phyloP scores from a whole-genome alignment of 1,284 basidiomycete genomes.

The Malassezia caprae region DNA sequence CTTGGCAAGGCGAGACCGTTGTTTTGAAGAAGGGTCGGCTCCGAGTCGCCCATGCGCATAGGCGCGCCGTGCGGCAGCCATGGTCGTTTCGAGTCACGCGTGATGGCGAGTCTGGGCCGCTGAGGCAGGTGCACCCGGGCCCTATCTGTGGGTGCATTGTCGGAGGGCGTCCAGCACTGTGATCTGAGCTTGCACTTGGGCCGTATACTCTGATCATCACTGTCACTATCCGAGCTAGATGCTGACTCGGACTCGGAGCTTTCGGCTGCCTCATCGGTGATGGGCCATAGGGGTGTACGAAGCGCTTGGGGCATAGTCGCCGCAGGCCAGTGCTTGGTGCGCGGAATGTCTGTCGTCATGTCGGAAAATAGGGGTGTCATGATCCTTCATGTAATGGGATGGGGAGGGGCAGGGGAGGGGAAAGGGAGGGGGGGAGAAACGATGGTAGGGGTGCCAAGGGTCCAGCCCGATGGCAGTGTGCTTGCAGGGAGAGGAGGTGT shows the following conservation, averaged over 20 bases:
- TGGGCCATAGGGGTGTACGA: background rate
- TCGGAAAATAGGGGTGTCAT: background rate
- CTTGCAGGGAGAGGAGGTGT: background rate
- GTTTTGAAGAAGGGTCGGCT: conserved; percentile 7
- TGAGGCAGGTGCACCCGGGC: conserved; percentile 5
- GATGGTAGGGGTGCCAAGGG: background rate
- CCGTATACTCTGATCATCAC: background rate
- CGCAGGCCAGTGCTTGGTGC: background rate
- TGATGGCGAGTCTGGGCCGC: conserved; percentile 9
- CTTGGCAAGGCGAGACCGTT: conserved; percentile 2
- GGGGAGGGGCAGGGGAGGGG: background rate
- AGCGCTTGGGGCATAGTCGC: background rate
- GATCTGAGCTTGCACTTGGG: background rate
- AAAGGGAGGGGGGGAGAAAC: background rate
- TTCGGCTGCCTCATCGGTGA: background rate
- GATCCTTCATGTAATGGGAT: background rate
- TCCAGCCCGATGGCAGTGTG: conserved; percentile 1
- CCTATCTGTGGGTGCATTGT: background rate
- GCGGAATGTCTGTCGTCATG: background rate
- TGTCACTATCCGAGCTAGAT: background rate
- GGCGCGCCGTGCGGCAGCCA: background rate
- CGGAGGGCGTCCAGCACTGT: too few species aligned
- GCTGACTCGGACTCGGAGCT: background rate
- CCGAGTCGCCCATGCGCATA: background rate
- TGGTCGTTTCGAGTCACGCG: background rate